A percentile compares a stretch with the other conserved stretches of the same genome.
These are phyloP conservation scores for Mycena rosella DNA, from an alignment of 768 basidiomycete genomes.

Conservation along the genomic window DNA sequence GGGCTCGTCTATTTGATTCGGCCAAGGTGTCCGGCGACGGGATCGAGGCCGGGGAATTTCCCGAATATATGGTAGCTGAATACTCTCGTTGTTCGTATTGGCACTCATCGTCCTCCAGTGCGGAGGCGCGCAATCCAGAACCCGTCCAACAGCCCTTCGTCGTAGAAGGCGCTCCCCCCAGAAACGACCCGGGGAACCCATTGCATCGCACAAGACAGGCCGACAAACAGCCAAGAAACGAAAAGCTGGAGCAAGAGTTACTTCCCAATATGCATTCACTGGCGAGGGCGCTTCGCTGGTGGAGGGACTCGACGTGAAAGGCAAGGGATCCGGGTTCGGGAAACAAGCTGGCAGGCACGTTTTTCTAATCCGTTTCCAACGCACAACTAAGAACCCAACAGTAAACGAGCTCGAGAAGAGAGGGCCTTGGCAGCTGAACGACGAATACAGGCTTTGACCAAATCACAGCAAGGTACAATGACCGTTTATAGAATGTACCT, in stretches of 20 bases:
- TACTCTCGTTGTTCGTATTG: background rate
- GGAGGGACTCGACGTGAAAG: constrained; percentile 55
- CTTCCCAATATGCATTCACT: constrained; percentile 68
- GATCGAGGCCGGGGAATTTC: constrained; percentile 68
- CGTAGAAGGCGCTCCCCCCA: constrained; percentile 49
- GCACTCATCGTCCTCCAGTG: constrained; percentile 59
- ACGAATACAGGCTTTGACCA: constrained; percentile 61
- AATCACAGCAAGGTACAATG: constrained; percentile 35
- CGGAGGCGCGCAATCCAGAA: constrained; percentile 80
- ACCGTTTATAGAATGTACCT: too few relatives aligned
- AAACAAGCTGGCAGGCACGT: constrained; percentile 77
- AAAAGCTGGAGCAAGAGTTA: constrained; percentile 80
- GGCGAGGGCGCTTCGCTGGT: constrained; percentile 69
- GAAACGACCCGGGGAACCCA: constrained; percentile 50
- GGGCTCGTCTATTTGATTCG: constrained; percentile 77
- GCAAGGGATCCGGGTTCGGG: constrained; percentile 72
- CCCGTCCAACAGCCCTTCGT: constrained; percentile 64
- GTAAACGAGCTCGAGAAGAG: constrained; percentile 85
- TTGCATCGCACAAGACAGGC: constrained; percentile 70
- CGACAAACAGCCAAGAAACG: constrained; percentile 74
- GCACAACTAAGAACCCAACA: constrained; percentile 43
- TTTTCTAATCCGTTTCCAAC: background rate
- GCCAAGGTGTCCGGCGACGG: constrained; percentile 64
- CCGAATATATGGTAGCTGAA: constrained; percentile 77
- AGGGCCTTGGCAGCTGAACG: constrained; percentile 81